Base-by-base conservation (phyloP, 2,329 filamentous ascomycete species). In the Phyllosticta paracitricarpa region DNA sequence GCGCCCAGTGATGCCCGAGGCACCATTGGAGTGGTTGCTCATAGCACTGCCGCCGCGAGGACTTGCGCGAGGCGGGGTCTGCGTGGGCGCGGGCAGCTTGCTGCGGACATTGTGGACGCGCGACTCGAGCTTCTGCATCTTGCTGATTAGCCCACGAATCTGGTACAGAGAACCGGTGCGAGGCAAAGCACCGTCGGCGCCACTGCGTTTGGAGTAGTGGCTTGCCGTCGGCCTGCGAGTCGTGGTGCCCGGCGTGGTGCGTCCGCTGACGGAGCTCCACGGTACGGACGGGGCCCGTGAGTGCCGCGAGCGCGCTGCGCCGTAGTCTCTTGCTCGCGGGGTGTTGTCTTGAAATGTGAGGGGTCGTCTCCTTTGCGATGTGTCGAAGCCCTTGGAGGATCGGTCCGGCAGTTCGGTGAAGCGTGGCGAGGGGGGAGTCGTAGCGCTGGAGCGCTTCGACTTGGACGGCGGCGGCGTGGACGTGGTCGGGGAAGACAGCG, bases 51-150 rank as follows among this genome's bases (percentile, higher is more conserved):
- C 77, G 62, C 76, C 79, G 56, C 89, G 84, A 24, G 92, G 91
- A n/a, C 91, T 96, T 4, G 83, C 82, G 56, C 87, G 85, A 19
- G 92, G 91, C 4, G 92, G 91, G 0, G 89, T 94, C 60, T 80
- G 82, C 7, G 84, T 81, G 2, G 92, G 90, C 1, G 88, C 90
- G 2, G 94, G 94, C 22, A 99, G 83, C 75, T 94, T 96, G 51
- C 93, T 97, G 67, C 91, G 86, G 19, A 88, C 94, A 25, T 88
- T 91, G 64, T 97, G 91, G 9, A 99, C 93, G 54, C 94, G 85
- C 65, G 94, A 90, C 73, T 97, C 94, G 64, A 99, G 86, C 66
- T 91, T 89, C 75, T 97, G 91, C 91, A 97, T 97, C 76, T 97
- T 94, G 28, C 91, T 92, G 62, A 95, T 96, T 65, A 99, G 85